Evolutionary conservation across 2,329 filamentous ascomycete species (phyloP), one percentile per base, ranked within the genome.

Genomic region (Aspergillus persii): DNA sequence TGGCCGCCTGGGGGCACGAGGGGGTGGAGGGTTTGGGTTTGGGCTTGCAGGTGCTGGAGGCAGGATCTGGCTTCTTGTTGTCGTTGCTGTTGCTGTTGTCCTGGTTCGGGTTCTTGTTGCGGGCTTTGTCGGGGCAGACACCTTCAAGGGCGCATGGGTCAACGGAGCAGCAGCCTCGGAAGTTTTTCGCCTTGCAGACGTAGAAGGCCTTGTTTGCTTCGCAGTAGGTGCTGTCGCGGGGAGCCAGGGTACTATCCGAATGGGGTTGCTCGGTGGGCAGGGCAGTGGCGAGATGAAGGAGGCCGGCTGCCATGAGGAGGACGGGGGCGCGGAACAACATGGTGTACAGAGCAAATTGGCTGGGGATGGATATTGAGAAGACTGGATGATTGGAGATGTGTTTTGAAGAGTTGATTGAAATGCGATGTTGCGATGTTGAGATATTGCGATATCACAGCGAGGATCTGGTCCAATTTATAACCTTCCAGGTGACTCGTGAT

Each of bases 101-200:
- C 8, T 33, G 31, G 31, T 33, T 33, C 31, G 31, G 31, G 8
- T 7, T 36, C 1, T 11, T 11, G 33, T 9, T 12, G 33, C 33
- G 9, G 11, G 2, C 15, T 1, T 47, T 44, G 12, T 58, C 56
- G 8, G 56, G 56, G 41, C 56, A 58, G 47, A 51, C 44, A 4
- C 18, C 30, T 9, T 58, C 30, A 2, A 54, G 44, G 6, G 29
- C 53, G 26, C 53, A 59, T 8, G 57, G 57, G 31, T 59, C 57
- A 12, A 59, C 39, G 29, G 53, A 55, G 48, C 57, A 59, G 36
- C 57, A 59, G 39, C 57, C 57, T 29, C 57, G 57, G 49, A 59
- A 59, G 6, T 59, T 26, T 12, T 53, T 56, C 7, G 41, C 4
- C 5, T 53, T 2, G 44, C 57, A 59, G 48, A 36, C 41, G 44